Base-by-base conservation (phyloP, 805 yeast genomes). In the Candida tibetensis region DNA sequence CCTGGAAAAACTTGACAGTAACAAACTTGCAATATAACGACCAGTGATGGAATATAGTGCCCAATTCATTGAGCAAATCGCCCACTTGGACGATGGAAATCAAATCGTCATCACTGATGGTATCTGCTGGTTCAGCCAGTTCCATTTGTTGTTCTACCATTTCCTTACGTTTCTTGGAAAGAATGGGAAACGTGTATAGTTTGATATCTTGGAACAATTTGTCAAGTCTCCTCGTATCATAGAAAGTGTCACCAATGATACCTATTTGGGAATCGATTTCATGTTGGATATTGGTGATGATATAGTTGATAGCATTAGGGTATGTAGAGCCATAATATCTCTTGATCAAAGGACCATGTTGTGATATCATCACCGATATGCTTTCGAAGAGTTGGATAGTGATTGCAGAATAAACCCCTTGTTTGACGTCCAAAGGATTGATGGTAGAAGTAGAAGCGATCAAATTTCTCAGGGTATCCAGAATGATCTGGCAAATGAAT, bases 231-330 rank as follows among this genome's bases (percentile, higher is more conserved):
- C 86, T 74, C 19, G 77, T 73, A 49, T 90, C 97, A 65, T 81
- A 76, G 52, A 86, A 87, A 0, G 93, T 85, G 58, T 91, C 98
- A 38, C 85, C 71, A 3, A 93, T 85, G 30, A 93, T 68, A 1
- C 95, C 95, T 17, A 91, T 82, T 55, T 93, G 99, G n/a, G 90
- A 71, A 55, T 93, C 99, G 21, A 93, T 82, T 55, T 93, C 99
- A 34, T 76, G 69, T 60, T 91, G 95, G 22, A 93, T 82, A 34
- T 77, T 76, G 14, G 75, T 77, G 48, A 90, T 72, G 7, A 91
- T 89, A 23, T 72, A 72, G 2, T 73, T 63, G 70, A 90, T 80
- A 12, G 81, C 80, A 7, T 63, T 45, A 2, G 65, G 64, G 14
- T 91, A 95, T 0, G 64, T 53, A 3, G 48, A 44, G 4, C 54